A percentile compares a stretch with the other conserved stretches of the same genome.
Evolutionary conservation across 2,329 filamentous ascomycete species (phyloP).

Genomic region (Alternaria longipes): DNA sequence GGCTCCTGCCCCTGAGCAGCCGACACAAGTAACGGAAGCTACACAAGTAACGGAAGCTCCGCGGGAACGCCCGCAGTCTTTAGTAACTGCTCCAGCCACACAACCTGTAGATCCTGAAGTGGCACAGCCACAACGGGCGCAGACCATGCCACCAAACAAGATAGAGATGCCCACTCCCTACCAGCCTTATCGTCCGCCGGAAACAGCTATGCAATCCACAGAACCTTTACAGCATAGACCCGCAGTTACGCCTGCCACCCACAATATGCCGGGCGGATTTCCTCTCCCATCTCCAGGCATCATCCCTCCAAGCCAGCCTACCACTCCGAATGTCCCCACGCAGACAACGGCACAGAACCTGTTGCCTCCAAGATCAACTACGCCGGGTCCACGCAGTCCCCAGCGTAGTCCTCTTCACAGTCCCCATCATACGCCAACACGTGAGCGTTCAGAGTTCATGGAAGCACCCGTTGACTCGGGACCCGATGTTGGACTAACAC

Average conservation of each 20-base stretch:
- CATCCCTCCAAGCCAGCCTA: constrained; percentile 51
- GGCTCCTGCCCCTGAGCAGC: constrained; percentile 5
- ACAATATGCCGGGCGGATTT: constrained; percentile 67
- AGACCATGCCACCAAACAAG: constrained; percentile 34
- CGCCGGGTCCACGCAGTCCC: constrained; percentile 16
- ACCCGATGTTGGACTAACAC: constrained; percentile 31
- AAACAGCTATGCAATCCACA: not conserved
- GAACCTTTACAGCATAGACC: constrained; percentile 31
- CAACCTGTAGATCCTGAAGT: constrained; percentile 19
- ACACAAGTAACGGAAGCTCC: not conserved
- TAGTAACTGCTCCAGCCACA: constrained; percentile 14
- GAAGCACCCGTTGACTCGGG: constrained; percentile 44
- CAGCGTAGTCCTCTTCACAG: constrained; percentile 26
- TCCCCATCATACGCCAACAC: constrained; percentile 40
- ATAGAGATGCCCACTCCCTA: constrained; percentile 37
- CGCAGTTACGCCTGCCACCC: constrained; percentile 38
- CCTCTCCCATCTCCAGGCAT: constrained; percentile 61
- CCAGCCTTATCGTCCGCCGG: constrained; percentile 8
- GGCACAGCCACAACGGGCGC: constrained; percentile 27
- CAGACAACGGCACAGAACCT: constrained; percentile 32
- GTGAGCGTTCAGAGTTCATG: constrained; percentile 46
- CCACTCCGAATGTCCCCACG: constrained; percentile 41
- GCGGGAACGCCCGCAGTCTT: not conserved
- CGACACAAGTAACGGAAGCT: not conserved
- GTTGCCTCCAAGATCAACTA: constrained; percentile 28